phyloP scores from a whole-genome alignment of 2,329 filamentous ascomycete genomes.

The Diaporthe velutina region DNA sequence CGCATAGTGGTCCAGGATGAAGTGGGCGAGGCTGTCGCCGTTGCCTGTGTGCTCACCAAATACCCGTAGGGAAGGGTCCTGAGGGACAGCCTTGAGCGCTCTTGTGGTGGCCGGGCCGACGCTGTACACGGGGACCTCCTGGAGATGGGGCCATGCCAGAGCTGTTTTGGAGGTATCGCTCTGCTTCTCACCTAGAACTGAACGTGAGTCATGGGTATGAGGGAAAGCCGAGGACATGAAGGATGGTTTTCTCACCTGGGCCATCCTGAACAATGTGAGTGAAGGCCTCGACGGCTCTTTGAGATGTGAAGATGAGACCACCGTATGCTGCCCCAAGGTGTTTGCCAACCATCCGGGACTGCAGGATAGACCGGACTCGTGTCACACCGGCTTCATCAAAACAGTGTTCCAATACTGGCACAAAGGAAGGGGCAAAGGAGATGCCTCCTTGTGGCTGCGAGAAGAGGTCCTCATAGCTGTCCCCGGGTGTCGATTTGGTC shows the following conservation, averaged over 20 bases:
- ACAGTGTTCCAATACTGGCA: constrained; percentile 81
- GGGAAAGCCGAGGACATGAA: not conserved
- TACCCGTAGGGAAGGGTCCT: constrained; percentile 69
- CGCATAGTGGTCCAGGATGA: constrained; percentile 84
- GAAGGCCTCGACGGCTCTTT: constrained; percentile 86
- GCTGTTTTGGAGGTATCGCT: constrained; percentile 5
- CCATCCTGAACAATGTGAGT: constrained; percentile 70
- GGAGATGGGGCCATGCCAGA: constrained; percentile 64
- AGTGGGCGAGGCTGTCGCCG: constrained; percentile 81
- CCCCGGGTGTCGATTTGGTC: constrained; percentile 78
- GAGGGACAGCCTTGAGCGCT: constrained; percentile 71
- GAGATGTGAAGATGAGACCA: constrained; percentile 87
- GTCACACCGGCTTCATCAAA: constrained; percentile 72
- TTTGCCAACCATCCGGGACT: constrained; percentile 54
- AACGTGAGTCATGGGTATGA: constrained; percentile 43
- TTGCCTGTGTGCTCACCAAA: constrained; percentile 87
- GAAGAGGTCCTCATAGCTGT: constrained; percentile 81
- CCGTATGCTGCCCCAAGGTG: constrained; percentile 67
- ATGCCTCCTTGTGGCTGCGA: constrained; percentile 54
- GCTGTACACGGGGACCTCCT: constrained; percentile 76
- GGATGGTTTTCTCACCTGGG: constrained; percentile 50
- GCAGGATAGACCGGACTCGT: constrained; percentile 65
- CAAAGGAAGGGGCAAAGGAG: constrained; percentile 74
- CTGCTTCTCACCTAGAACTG: constrained; percentile 9
- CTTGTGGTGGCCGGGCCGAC: constrained; percentile 86